These are phyloP conservation scores for Monilinia vaccinii-corymbosi DNA, from an alignment of 2,329 filamentous ascomycete species.

Conservation along the genomic window DNA sequence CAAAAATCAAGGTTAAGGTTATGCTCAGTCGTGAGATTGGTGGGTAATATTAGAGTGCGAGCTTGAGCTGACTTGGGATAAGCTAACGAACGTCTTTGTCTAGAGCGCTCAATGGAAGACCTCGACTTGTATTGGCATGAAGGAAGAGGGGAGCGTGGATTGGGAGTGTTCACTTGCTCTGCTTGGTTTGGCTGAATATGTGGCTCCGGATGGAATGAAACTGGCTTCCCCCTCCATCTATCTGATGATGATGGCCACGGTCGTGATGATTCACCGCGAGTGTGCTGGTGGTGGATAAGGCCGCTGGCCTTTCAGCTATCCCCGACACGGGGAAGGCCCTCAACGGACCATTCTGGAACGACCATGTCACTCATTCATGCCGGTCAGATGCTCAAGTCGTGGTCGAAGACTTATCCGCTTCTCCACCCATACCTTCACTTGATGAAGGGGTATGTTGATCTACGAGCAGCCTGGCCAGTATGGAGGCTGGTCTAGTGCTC, in stretches of 20 bases:
- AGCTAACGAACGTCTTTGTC: no score
- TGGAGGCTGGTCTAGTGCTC: background rate
- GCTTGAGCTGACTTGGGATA: no score
- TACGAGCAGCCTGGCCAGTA: background rate
- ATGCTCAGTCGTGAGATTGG: no score
- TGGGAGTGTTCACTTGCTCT: background rate
- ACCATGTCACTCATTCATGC: constrained; percentile 3
- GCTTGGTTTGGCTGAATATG: background rate
- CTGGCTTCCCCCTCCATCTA: background rate
- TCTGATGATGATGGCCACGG: background rate
- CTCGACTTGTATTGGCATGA: no score
- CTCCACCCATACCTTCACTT: background rate
- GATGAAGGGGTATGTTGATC: background rate
- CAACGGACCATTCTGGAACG: constrained; percentile 3
- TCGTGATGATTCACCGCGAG: background rate
- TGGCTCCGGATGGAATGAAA: background rate
- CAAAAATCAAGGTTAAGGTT: no score
- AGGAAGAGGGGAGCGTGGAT: no score
- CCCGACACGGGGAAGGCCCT: background rate
- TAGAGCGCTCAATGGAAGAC: no score
- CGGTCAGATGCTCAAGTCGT: background rate
- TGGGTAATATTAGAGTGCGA: no score
- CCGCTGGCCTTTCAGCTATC: background rate
- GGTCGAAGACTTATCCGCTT: constrained; percentile 5
- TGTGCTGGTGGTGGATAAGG: background rate